Conservation (phyloP, 2,329 filamentous ascomycete species). For the Paecilomyces dactylethromorphus region DNA sequence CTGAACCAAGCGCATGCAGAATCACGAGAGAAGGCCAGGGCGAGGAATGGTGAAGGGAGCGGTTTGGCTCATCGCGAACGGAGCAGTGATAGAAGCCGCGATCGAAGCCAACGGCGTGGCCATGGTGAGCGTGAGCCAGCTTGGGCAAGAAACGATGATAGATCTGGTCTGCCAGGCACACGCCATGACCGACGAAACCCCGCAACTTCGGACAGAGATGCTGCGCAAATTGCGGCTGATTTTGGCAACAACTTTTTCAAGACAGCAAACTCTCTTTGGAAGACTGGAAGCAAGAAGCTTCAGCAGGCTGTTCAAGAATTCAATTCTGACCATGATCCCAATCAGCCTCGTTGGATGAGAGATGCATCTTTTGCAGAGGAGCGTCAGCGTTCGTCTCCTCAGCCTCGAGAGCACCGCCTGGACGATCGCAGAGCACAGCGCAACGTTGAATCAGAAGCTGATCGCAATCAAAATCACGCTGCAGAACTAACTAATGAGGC, state of each 20-base stretch:
- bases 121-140: slow-evolving; percentile 44
- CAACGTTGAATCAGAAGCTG: background rate
- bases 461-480: slow-evolving; percentile 7
- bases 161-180: slow-evolving; percentile 13
- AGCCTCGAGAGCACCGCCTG: slow-evolving; percentile 13
- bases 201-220: slow-evolving; percentile 60
- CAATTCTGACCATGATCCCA: slow-evolving; percentile 63
- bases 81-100: slow-evolving; percentile 15
- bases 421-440: slow-evolving; percentile 9
- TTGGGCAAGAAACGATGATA: slow-evolving; percentile 55
- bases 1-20: slow-evolving; percentile 86
- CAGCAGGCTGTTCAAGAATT: slow-evolving; percentile 90
- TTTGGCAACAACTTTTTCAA: slow-evolving; percentile 83
- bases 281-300: slow-evolving; percentile 84
- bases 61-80: slow-evolving; percentile 13
- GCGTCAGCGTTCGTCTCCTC: slow-evolving; percentile 10
- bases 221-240: slow-evolving; percentile 73
- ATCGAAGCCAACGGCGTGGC: slow-evolving; percentile 18
- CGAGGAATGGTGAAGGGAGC: slow-evolving; percentile 15
- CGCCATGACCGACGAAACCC: slow-evolving; percentile 24
- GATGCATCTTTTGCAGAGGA: slow-evolving; percentile 46
- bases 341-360: slow-evolving; percentile 92
- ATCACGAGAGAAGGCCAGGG: slow-evolving; percentile 61
- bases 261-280: slow-evolving; percentile 92
- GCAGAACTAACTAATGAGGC: slow-evolving; percentile 54